Evolutionary conservation across 2,329 filamentous ascomycete species (phyloP).

Genomic region (Myriosclerotinia scirpicola): DNA sequence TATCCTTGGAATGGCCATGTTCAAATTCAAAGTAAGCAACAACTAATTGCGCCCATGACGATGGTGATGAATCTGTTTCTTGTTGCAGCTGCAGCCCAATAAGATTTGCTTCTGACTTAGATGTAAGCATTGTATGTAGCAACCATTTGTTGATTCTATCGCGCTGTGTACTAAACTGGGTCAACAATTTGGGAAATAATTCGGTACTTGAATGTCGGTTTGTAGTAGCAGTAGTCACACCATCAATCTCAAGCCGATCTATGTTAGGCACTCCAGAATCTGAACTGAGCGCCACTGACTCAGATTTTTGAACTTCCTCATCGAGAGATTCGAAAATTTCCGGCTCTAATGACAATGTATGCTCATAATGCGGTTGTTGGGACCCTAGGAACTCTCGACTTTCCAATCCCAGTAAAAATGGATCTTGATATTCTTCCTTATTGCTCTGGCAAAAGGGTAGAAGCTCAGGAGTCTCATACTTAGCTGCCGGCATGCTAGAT

Average conservation of each 20-base stretch:
- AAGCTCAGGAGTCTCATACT: too few species aligned
- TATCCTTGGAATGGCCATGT: not conserved
- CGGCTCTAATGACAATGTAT: not conserved
- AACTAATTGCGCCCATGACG: conserved; percentile 34
- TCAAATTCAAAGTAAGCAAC: conserved; percentile 32
- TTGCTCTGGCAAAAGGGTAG: not conserved
- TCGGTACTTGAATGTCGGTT: conserved; percentile 23
- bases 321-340: not conserved
- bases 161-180: conserved; percentile 31
- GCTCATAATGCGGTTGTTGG: not conserved
- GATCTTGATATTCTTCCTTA: not conserved
- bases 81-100: conserved; percentile 26
- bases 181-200: conserved; percentile 27
- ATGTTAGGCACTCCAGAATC: conserved; percentile 27
- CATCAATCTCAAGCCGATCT: not conserved
- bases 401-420: not conserved
- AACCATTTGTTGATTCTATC: conserved; percentile 35
- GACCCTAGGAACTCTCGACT: too few species aligned
- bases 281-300: not conserved
- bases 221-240: not conserved
- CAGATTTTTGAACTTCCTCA: not conserved
- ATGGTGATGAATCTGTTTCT: conserved; percentile 27
- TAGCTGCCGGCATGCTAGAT: not conserved
- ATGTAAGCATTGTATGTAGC: conserved; percentile 27
- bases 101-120: conserved; percentile 30